These are phyloP conservation scores for Aspergillus fructus DNA, from an alignment of 2,329 filamentous ascomycete species.

Conservation along the genomic window DNA sequence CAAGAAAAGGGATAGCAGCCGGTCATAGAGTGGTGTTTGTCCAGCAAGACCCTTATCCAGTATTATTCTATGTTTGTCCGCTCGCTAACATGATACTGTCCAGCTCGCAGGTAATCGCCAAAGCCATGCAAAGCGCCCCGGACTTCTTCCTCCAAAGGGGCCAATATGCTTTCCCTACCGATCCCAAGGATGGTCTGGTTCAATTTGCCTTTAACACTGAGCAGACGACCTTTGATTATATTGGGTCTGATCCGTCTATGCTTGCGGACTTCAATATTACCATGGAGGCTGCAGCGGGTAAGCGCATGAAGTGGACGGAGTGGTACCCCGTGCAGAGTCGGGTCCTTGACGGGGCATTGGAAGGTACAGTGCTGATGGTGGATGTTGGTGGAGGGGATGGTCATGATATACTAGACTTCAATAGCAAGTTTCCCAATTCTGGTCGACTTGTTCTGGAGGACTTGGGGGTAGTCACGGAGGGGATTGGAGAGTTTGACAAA, in stretches of 20 bases:
- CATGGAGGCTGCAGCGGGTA: slow-evolving; percentile 4
- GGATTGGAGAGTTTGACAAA: not conserved
- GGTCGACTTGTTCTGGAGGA: slow-evolving; percentile 7
- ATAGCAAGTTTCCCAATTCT: not conserved
- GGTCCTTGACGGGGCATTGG: not conserved
- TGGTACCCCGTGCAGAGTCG: slow-evolving; percentile 10
- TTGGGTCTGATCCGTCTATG: not conserved
- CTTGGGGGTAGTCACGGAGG: not conserved
- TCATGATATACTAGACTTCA: slow-evolving; percentile 3
- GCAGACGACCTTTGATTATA: not conserved
- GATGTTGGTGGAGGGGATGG: slow-evolving; percentile 10
- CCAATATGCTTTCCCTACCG: not conserved
- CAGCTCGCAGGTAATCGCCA: not conserved
- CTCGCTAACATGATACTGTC: not conserved
- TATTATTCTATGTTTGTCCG: not conserved
- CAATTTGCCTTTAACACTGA: not conserved
- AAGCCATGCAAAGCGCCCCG: slow-evolving; percentile 5
- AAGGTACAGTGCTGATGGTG: not conserved
- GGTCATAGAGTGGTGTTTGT: not conserved
- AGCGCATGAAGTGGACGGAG: slow-evolving; percentile 1
- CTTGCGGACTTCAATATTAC: slow-evolving; percentile 6
- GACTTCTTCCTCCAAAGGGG: not conserved
- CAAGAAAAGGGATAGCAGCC: slow-evolving; percentile 3
- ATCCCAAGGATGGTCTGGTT: slow-evolving; percentile 1
- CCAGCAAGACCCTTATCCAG: not conserved